A percentile compares a stretch with the other conserved stretches of the same genome.
phyloP scores from a whole-genome alignment of 139 green algal species.

The Chlamydomonas incerta region DNA sequence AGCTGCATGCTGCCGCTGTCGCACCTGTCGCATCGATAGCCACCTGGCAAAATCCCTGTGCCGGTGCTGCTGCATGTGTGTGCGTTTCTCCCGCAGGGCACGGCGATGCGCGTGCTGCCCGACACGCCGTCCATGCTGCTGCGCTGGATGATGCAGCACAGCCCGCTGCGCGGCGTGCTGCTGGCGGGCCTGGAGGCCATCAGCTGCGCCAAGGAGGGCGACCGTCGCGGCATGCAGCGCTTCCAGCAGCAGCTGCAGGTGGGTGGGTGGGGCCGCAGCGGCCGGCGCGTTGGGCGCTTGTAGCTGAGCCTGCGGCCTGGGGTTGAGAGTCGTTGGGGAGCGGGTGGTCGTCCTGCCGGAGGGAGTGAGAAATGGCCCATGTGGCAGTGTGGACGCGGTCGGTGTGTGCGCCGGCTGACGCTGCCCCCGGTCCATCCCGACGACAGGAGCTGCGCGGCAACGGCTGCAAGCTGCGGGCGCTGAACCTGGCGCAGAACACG shows the following conservation, averaged over 20 bases:
- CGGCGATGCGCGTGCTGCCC: background rate
- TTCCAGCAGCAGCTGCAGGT: conserved; percentile 9
- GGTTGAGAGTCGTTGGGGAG: too few relatives aligned
- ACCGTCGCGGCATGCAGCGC: background rate
- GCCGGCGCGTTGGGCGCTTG: too few relatives aligned
- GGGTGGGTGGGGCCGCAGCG: background rate
- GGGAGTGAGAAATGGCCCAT: too few relatives aligned
- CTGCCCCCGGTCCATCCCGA: too few relatives aligned
- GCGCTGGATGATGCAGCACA: conserved; percentile 11
- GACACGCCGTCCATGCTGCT: conserved; percentile 18
- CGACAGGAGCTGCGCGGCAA: background rate
- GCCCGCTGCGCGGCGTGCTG: background rate
- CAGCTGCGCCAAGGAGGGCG: background rate
- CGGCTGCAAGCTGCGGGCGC: background rate
- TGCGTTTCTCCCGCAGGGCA: background rate
- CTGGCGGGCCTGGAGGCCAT: background rate
- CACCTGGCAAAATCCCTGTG: too few relatives aligned
- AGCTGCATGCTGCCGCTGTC: too few relatives aligned
- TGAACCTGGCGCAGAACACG: conserved; percentile 6
- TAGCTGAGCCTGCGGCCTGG: too few relatives aligned
- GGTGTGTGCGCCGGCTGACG: too few relatives aligned
- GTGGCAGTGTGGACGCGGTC: too few relatives aligned
- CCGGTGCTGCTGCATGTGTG: too few relatives aligned
- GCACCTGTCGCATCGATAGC: too few relatives aligned
- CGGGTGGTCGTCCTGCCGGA: too few relatives aligned